Base-by-base conservation (phyloP, 163 green algal genomes). In the Scenedesmus sp. region DNA sequence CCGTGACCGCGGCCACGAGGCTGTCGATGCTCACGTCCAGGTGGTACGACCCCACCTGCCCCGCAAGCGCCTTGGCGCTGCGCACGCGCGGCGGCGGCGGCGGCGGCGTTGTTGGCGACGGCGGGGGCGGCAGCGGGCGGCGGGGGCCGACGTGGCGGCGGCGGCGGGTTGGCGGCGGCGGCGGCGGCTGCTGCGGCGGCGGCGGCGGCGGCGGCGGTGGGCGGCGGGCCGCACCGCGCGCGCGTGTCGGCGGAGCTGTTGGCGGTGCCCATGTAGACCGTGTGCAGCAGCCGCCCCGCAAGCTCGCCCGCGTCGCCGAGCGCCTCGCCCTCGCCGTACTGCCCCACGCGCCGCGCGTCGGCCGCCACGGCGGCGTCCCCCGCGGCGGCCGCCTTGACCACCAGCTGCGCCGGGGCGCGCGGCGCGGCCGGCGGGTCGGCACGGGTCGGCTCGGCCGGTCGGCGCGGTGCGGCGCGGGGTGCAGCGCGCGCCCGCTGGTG, bases 211-310 rank as follows among this genome's bases (percentile, higher is more conserved):
- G n/a, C n/a, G n/a, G n/a, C n/a, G n/a, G n/a, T n/a, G n/a, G n/a
- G n/a, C n/a, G n/a, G n/a, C n/a, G n/a, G n/a, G n/a, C n/a, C n/a
- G n/a, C 29, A 47, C 11, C 93, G 82, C 1, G 77, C 65, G 20
- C 87, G 76, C 13, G 96, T 99, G 31, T 93, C 92, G 24, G 24
- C 76, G 28, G 83, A 91, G 83, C 86, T 95, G 87, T 97, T 96
- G n/a, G 92, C 87, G 2, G 90, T 96, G 60, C 92, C 94, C 92
- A 98, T 95, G 87, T 97, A 99, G 0, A 96, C 87, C 5, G 91
- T 98, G 14, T 86, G 86, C 39, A 99, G 91, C 17, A 99, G 56
- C 3, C 89, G 83, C 15, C 70, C 58, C 4, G 96, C 94, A 54
- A 99, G 82, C 62, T 96, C 90, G n/a, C 85, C 48, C 0, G 91